These are phyloP conservation scores for Russula sp. DNA, from an alignment of 768 basidiomycete species.

Conservation along the genomic window DNA sequence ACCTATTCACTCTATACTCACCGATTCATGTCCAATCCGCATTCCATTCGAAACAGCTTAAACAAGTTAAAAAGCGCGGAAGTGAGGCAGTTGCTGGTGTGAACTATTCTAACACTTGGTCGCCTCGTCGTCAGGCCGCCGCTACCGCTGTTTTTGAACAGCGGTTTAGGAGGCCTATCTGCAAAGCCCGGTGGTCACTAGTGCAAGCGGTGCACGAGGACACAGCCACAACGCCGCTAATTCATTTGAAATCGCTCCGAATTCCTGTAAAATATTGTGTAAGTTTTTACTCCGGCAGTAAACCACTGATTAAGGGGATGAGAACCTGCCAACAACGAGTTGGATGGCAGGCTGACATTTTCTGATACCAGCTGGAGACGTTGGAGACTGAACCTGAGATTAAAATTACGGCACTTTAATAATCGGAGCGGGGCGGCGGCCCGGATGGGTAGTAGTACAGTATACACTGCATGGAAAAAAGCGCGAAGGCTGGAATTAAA, in stretches of 20 bases:
- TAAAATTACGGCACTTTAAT: too few species aligned
- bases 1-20: neutral
- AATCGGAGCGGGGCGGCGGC: too few species aligned
- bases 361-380: too few species aligned
- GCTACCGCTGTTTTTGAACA: conserved; percentile 6
- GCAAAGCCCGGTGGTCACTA: neutral
- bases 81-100: neutral
- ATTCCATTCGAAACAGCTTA: conserved; percentile 1
- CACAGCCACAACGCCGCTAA: conserved; percentile 25
- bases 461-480: too few species aligned
- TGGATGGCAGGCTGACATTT: too few species aligned
- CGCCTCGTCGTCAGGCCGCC: neutral
- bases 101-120: neutral
- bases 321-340: neutral
- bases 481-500: too few species aligned
- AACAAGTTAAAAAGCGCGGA: conserved; percentile 15
- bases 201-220: neutral
- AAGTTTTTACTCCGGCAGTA: conserved; percentile 14
- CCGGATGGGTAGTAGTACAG: too few species aligned
- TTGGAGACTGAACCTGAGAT: too few species aligned
- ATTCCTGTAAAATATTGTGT: neutral
- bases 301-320: conserved; percentile 12
- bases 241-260: neutral
- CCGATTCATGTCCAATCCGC: neutral
- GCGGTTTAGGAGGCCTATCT: neutral